Conservation (phyloP, 306 rosid species). For the Dalbergia cultrata region DNA sequence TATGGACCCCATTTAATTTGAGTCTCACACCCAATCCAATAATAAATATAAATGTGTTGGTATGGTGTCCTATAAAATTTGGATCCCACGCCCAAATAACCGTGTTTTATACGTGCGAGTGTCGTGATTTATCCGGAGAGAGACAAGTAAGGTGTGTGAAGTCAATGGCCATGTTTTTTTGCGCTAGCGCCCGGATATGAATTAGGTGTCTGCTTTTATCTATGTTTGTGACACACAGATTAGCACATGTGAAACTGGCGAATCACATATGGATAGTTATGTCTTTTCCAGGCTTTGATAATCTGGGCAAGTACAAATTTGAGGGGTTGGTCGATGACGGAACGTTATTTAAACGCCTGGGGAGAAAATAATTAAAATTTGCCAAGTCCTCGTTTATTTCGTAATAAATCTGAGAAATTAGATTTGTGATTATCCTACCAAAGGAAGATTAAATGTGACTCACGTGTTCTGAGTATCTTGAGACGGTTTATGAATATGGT, state of each 20-base stretch:
- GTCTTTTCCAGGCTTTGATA: background rate
- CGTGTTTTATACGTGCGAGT: background rate
- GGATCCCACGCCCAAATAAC: too few species aligned
- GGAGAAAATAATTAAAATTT: background rate
- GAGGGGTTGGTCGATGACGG: background rate
- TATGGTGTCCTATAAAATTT: too few species aligned
- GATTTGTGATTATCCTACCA: slow-evolving; percentile 3
- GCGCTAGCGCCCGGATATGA: slow-evolving; percentile 33
- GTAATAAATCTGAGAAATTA: background rate
- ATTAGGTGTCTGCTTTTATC: background rate
- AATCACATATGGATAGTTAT: background rate
- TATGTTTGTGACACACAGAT: background rate
- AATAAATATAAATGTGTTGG: too few species aligned
- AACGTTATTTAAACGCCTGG: background rate
- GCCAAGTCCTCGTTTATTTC: background rate
- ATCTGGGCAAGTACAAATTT: background rate
- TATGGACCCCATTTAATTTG: too few species aligned
- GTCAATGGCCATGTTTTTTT: slow-evolving; percentile 18
- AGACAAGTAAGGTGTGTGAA: slow-evolving; percentile 27
- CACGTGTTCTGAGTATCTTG: too few species aligned
- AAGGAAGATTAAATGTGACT: background rate
- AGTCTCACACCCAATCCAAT: too few species aligned
- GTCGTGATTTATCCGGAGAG: slow-evolving; percentile 8
- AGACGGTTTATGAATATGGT: too few species aligned
- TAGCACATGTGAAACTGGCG: background rate